Evolutionary conservation across 2,329 filamentous ascomycete species (phyloP), one percentile per base, ranked within the genome.

Genomic region (Fusarium nematophilum): DNA sequence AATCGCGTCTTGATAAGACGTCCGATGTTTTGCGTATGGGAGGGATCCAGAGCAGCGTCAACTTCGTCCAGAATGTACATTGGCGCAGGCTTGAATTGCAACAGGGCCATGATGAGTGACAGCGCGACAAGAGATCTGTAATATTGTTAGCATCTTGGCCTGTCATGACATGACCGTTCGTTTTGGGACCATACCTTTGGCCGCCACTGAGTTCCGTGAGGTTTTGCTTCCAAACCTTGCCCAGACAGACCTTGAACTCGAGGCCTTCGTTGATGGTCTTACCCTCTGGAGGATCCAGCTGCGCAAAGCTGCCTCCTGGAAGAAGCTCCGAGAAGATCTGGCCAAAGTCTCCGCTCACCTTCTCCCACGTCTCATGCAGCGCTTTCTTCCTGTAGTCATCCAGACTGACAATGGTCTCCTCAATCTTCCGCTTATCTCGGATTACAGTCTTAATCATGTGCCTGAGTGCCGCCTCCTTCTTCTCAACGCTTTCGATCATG

Each of bases 31-130:
- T 99, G 95, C 21, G 95, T 99, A 73, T 99, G 95, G 3, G 92
- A 96, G 59, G 97, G 81, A 80, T 99, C 95, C 42, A 99, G 85
- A 26, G 95, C 95, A 0, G 95, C 95, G 72, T 99, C 95, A 2
- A 99, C 95, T 79, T 99, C 95, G 79, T 99, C 95, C 14, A 99
- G 83, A 74, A 99, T 99, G 78, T 99, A 99, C 93, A 99, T 99
- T 5, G 95, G 95, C 38, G 95, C 96, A 1, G 95, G 95, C 76
- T 98, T 98, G 85, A 98, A 99, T 76, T 99, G 96, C 36, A 99
- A 83, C 14, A 99, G 85, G 3, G 95, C 94, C 89, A 99, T 95
- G 79, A 99, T 99, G 67, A 99, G 87, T 4, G 93, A 97, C 18
- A 99, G 83, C 5, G 96, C 96, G 69, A 98, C 96, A 37, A 99